A percentile compares a stretch with the other conserved stretches of the same genome.
Evolutionary conservation across 106 monocot species (phyloP).

Genomic region (Dendrobium officinale): DNA sequence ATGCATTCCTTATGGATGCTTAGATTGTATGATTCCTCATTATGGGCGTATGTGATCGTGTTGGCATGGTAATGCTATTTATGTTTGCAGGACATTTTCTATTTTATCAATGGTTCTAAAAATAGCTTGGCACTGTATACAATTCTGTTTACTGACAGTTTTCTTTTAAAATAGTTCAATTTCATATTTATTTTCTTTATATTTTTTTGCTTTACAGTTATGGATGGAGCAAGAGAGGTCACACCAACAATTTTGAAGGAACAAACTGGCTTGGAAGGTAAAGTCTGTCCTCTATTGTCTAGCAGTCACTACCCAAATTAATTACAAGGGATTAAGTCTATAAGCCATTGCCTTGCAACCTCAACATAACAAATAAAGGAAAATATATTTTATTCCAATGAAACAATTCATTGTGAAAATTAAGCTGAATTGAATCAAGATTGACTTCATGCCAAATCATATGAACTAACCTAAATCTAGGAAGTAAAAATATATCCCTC

Average conservation of each 20-base stretch:
- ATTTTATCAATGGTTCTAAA: neutral
- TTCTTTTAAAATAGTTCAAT: neutral
- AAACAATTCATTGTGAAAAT: too few species aligned
- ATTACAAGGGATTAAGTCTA: too few species aligned
- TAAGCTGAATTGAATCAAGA: too few species aligned
- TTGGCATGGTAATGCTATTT: neutral
- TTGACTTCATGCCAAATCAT: too few species aligned
- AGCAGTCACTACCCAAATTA: too few species aligned
- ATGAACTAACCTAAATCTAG: too few species aligned
- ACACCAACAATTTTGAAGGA: slow-evolving; percentile 80
- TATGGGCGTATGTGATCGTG: neutral
- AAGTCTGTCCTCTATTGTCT: neutral
- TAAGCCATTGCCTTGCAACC: too few species aligned
- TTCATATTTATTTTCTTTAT: neutral
- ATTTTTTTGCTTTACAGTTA: slow-evolving; percentile 41
- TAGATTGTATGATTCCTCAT: neutral
- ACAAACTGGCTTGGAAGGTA: slow-evolving; percentile 94
- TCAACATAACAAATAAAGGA: too few species aligned
- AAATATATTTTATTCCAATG: too few species aligned
- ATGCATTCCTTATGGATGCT: neutral
- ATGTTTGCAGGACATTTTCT: neutral
- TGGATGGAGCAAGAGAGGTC: slow-evolving; percentile 82
- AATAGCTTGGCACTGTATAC: neutral
- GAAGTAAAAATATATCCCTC: too few species aligned
- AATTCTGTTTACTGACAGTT: neutral